Base-by-base conservation (phyloP, 306 rosid genomes). In the Castanea crenata region DNA sequence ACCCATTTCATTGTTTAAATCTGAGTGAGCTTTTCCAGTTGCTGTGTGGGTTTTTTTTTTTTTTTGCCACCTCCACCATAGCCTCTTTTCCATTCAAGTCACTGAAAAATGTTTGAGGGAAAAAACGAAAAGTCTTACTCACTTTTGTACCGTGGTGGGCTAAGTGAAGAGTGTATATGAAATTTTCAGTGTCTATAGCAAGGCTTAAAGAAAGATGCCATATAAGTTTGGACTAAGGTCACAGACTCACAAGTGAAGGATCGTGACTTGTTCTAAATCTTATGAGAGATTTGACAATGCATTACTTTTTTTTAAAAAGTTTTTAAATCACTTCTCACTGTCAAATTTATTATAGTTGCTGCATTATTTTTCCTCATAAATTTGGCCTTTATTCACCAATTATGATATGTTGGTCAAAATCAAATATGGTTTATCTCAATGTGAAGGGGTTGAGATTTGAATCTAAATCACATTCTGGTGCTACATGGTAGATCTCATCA, bases 401-500 rank as follows among this genome's bases (percentile, higher is more conserved):
- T 25, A 65, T n/a, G 57, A 15, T 46, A 76, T 58, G 25, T 49
- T 19, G 29, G 32, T 73, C 20, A 14, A n/a, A 76, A 68, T 55
- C 57, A 56, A 56, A 75, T 20, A 44, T 15, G 20, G 41, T 65
- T 31, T 3, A 31, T 65, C n/a, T 31, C 71, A 32, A 31, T 31
- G 41, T 31, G 13, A 18, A 51, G 23, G 71, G 29, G 67, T 44
- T 73, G 52, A 46, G 79, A 68, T 76, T 83, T 71, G 75, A 81
- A 83, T 83, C 81, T 71, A 79, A 71, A 73, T 82, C 86, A 76
- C 78, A 78, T 71, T 80, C 12, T 74, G 55, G 25, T 69, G 56
- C 75, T 55, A 77, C 55, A 79, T 20, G 56, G 72, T 56, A 83
- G 77, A 85, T 85, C 82, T 41, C 74, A 82, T 81, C 86, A 55